Percentiles rank a stretch among this genome's conserved stretches.
Evolutionary conservation across 148 eudicot genomes (phyloP).

Genomic region (Rhododendron mucronatum): DNA sequence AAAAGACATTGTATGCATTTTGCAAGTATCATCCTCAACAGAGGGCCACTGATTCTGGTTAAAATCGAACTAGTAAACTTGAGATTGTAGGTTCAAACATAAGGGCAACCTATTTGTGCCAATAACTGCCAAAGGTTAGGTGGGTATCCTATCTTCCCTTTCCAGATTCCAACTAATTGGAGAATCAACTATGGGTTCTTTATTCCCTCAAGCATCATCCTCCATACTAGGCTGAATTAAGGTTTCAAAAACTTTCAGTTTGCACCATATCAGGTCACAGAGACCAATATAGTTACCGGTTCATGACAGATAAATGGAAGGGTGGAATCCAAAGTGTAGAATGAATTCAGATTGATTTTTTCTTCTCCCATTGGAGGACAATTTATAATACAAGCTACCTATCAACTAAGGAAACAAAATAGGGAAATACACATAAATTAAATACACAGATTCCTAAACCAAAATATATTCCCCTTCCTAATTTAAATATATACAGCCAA

Average conservation of each 20-base stretch:
- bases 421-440: too few species aligned
- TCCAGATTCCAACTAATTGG: not conserved
- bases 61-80: not conserved
- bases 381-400: too few species aligned
- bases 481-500: too few species aligned
- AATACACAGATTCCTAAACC: too few species aligned
- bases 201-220: not conserved
- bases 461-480: too few species aligned
- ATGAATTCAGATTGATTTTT: too few species aligned
- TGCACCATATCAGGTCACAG: not conserved
- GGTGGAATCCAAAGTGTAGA: too few species aligned
- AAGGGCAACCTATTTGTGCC: not conserved
- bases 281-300: not conserved
- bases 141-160: not conserved
- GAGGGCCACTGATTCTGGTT: not conserved
- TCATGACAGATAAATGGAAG: not conserved
- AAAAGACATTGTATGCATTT: not conserved
- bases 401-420: too few species aligned
- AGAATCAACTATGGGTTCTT: not conserved
- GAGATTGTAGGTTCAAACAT: not conserved
- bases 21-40: not conserved
- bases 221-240: not conserved
- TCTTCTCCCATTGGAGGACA: too few species aligned
- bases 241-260: not conserved
- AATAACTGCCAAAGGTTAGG: not conserved